Percentiles rank a stretch among this genome's conserved stretches.
Evolutionary conservation across 2,329 filamentous ascomycete genomes (phyloP).

Genomic region (Paracoccidioides brasiliensis): DNA sequence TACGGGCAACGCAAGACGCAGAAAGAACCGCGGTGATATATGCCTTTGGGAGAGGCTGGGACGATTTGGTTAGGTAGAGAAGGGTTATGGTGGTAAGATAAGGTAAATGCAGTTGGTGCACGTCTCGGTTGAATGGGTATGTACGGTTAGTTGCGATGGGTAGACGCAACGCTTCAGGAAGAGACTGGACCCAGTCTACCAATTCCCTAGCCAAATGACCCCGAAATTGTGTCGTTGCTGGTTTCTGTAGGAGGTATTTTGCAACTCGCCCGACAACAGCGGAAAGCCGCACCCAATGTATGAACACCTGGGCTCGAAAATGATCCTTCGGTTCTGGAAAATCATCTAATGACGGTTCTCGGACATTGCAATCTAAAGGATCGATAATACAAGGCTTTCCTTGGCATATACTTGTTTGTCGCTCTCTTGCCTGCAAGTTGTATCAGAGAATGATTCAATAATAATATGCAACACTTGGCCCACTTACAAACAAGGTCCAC

Average conservation of each 20-base stretch:
- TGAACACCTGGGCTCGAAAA: conserved; percentile 28
- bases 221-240: conserved; percentile 12
- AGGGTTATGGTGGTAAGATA: conserved; percentile 33
- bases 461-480: neutral
- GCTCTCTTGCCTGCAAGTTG: conserved; percentile 18
- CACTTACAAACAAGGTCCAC: conserved; percentile 29
- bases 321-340: conserved; percentile 24
- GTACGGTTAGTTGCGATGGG: conserved; percentile 21
- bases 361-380: conserved; percentile 30
- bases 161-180: conserved; percentile 23
- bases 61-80: conserved; percentile 25
- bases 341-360: conserved; percentile 26
- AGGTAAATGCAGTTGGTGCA: conserved; percentile 32
- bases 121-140: conserved; percentile 26
- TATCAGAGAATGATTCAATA: neutral
- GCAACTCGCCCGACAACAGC: conserved; percentile 30
- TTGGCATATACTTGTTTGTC: conserved; percentile 32
- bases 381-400: conserved; percentile 34
- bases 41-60: conserved; percentile 26
- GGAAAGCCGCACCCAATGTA: conserved; percentile 32
- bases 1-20: conserved; percentile 28
- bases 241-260: conserved; percentile 23
- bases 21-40: conserved; percentile 27
- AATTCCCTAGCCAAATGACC: conserved; percentile 22
- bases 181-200: conserved; percentile 23